These are phyloP conservation scores for Talaromyces marneffei DNA, from an alignment of 2,329 filamentous ascomycete genomes.

Conservation along the genomic window DNA sequence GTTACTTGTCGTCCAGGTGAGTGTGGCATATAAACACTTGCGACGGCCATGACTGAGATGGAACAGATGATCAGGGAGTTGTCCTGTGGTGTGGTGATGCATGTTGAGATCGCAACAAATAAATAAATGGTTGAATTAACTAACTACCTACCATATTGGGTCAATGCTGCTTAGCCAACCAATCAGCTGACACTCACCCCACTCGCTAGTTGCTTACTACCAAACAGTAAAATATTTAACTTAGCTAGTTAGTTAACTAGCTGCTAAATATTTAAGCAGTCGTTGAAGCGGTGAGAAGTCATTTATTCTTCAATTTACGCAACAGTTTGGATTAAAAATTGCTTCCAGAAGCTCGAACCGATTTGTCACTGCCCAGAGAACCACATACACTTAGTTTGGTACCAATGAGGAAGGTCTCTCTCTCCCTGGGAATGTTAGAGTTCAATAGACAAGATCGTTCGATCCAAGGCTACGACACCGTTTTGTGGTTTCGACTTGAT, in stretches of 20 bases:
- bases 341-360: not conserved
- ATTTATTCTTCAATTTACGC: not conserved
- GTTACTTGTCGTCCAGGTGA: not conserved
- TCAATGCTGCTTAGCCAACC: not conserved
- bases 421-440: not conserved
- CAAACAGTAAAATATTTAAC: too few species aligned
- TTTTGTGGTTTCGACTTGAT: too few species aligned
- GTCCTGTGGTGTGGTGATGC: not conserved
- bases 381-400: too few species aligned
- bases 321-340: not conserved
- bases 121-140: not conserved
- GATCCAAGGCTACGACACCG: too few species aligned
- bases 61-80: not conserved
- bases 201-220: not conserved
- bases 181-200: not conserved
- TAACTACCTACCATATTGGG: not conserved
- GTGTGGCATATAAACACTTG: not conserved
- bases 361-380: not conserved
- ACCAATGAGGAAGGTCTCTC: not conserved
- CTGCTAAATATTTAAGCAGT: not conserved
- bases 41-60: not conserved
- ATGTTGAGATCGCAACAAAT: not conserved
- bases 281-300: not conserved
- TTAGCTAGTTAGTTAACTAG: not conserved
- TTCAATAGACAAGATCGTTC: conserved; percentile 1